Base-by-base conservation (phyloP, 1,139 yeast species). In the Magnusiomyces ingens region DNA sequence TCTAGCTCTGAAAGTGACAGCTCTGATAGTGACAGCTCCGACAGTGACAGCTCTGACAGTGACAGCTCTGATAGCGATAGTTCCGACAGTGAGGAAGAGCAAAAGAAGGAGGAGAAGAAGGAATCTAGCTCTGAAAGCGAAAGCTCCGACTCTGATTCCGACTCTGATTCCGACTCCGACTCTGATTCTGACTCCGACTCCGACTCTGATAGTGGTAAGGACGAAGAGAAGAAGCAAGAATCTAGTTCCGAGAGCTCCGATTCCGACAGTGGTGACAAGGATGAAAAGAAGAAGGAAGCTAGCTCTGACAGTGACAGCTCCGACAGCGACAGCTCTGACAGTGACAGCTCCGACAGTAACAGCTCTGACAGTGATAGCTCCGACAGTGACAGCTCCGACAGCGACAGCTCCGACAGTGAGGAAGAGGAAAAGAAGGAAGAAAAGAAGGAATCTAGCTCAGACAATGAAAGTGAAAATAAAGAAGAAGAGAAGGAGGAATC, bases 381-480 rank as follows among this genome's bases (percentile, higher is more conserved):
- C 29, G 54, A 48, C 29, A 54, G 32, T 8, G 32, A 26, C 32
- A 26, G 32, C 32, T 26, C 62, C 17, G 56, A 52, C 35, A 42
- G 53, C 40, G 60, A 57, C 4, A 26, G 32, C 35, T 38, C 52
- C 40, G 60, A 57, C 4, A 26, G 32, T 26, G 32, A 26, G 4
- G 32, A 26, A 5, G 32, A 26, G 32, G 32, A 26, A 5, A 8
- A 26, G 8, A 26, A 26, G 4, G 32, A 26, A 26, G 8, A 26
- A 8, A 26, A 26, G 32, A 8, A 5, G 4, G 32, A 26, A 26
- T 62, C 67, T 3, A 52, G 51, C 32, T 55, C 63, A 2, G 60
- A 65, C 41, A 59, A 60, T 45, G 58, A 61, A 37, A 59, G 60
- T 45, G 58, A 61, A 37, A 56, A 57, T 41, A 49, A 43, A n/a